Evolutionary conservation across 768 basidiomycete genomes (phyloP).

Genomic region (Trametes coccinea): DNA sequence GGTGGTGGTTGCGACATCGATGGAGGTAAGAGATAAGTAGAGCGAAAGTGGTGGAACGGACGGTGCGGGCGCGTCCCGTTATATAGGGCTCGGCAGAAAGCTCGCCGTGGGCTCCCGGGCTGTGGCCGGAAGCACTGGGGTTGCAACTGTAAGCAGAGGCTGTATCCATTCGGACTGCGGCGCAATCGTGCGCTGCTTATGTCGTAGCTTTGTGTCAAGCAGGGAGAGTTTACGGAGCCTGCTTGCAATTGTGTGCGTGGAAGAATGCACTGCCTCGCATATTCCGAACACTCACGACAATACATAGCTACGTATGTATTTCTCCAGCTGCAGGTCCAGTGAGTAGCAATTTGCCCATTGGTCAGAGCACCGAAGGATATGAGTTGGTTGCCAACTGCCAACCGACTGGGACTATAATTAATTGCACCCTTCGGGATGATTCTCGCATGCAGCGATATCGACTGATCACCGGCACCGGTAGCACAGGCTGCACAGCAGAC

Average conservation of each 20-base stretch:
- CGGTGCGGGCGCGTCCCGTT: slow-evolving; percentile 12
- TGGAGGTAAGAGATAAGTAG: slow-evolving; percentile 18
- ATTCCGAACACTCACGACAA: too few relatives aligned
- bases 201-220: slow-evolving; percentile 1
- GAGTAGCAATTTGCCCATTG: too few relatives aligned
- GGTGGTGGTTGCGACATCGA: slow-evolving; percentile 47
- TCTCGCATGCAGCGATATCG: background rate
- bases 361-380: too few relatives aligned
- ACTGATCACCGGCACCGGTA: too few relatives aligned
- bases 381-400: too few relatives aligned
- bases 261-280: too few relatives aligned
- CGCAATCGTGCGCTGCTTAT: slow-evolving; percentile 8
- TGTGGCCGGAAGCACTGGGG: background rate
- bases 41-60: slow-evolving; percentile 11
- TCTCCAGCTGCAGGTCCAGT: too few relatives aligned
- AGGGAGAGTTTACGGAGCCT: too few relatives aligned
- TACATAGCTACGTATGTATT: too few relatives aligned
- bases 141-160: slow-evolving; percentile 7
- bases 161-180: slow-evolving; percentile 6
- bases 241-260: too few relatives aligned
- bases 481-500: too few relatives aligned
- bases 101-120: slow-evolving; percentile 17
- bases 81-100: slow-evolving; percentile 17
- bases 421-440: background rate
- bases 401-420: background rate